Percentiles rank a stretch among this genome's conserved stretches.
phyloP scores from a whole-genome alignment of 495 filamentous ascomycete genomes.

The Penicillium parvum region DNA sequence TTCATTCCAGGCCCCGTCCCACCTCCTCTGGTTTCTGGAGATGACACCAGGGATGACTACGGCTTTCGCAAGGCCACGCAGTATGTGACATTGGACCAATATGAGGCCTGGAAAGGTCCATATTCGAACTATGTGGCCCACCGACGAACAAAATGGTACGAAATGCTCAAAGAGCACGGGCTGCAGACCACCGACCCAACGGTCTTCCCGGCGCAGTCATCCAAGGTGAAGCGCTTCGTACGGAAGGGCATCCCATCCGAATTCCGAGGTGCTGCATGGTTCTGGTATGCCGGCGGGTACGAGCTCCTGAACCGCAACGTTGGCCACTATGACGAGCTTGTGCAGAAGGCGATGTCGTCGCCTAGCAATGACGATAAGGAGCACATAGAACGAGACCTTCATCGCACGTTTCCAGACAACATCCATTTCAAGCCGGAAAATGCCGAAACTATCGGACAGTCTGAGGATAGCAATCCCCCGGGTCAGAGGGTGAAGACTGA shows the following conservation, averaged over 20 bases:
- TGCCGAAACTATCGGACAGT: constrained; percentile 19
- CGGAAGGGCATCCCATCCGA: constrained; percentile 95
- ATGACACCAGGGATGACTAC: constrained; percentile 66
- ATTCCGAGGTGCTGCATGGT: constrained; percentile 92
- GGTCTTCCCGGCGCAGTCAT: constrained; percentile 72
- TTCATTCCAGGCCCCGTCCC: constrained; percentile 40
- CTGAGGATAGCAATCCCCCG: constrained; percentile 29
- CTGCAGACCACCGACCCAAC: constrained; percentile 66
- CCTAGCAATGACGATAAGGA: constrained; percentile 71
- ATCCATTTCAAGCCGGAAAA: constrained; percentile 78
- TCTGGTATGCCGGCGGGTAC: constrained; percentile 92
- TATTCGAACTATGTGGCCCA: constrained; percentile 68
- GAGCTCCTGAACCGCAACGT: constrained; percentile 65
- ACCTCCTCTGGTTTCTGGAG: constrained; percentile 30
- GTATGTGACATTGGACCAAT: constrained; percentile 69
- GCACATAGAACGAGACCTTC: constrained; percentile 89
- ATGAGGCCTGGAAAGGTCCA: constrained; percentile 71
- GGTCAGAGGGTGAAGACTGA: constrained; percentile 48
- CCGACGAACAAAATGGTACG: constrained; percentile 75
- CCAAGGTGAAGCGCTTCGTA: constrained; percentile 81
- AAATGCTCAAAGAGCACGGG: constrained; percentile 69
- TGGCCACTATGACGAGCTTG: constrained; percentile 67
- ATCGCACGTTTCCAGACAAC: constrained; percentile 96
- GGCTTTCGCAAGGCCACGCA: constrained; percentile 88
- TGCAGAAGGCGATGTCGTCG: constrained; percentile 58